Base-by-base conservation (phyloP, 1,139 yeast species). In the Suhomyces guaymorum region DNA sequence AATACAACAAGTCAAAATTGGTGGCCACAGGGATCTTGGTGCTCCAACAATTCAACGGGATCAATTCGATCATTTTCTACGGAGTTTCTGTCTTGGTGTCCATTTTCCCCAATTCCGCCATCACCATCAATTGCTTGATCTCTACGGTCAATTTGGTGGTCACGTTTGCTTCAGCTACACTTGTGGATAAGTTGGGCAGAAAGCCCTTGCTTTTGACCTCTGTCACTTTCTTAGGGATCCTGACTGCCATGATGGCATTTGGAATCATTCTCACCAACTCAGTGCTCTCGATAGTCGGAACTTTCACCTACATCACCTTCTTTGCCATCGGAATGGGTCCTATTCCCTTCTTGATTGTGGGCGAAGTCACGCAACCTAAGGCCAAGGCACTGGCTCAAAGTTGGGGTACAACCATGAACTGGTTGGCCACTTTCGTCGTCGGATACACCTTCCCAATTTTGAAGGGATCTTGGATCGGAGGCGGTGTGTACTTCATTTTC, bases 311-410 rank as follows among this genome's bases (percentile, higher is more conserved):
- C 56, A 89, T 90, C 32, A 78, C 83, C 0, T 77, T 88, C 26
- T 92, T 90, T 64, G 97, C 97, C 0, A 64, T 84, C 30, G 98
- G 98, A 0, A 59, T 89, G 42, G 98, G 98, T 0, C 97, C 98
- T 10, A 87, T 92, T 33, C 97, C 98, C 21, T 90, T 90, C 61
- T 64, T 90, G 46, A 63, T 90, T 40, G 83, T 92, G n/a, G 79
- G 95, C 7, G 97, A 92, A 56, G 80, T 90, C 13, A 83, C 96
- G 0, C 95, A 88, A 39, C 68, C 78, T 2, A 77, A 78, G 37
- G 94, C 92, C 3, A 83, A 80, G 39, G 94, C 90, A 2, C 70
- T 80, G 32, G 97, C 97, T 1, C 98, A 92, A 60, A 82, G 95
- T 54, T 82, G 88, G 71, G 97, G 96, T 7, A 86, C 94, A 0